Conservation (phyloP, 306 rosid genomes). For the Prosopis cineraria region DNA sequence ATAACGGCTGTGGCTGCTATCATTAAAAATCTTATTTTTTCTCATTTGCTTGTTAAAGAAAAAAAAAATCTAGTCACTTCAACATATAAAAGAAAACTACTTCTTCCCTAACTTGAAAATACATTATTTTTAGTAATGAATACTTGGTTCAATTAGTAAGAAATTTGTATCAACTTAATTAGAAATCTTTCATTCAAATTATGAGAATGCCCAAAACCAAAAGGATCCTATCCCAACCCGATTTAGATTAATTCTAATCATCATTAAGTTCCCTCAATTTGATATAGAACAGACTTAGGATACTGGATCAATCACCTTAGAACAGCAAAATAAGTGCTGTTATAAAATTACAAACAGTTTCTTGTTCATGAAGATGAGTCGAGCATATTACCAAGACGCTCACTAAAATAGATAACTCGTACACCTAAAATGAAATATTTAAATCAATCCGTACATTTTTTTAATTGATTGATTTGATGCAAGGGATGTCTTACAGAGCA, state of each 20-base stretch:
- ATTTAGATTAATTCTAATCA: no score
- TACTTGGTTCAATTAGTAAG: no score
- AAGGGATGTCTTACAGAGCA: neutral
- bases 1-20: neutral
- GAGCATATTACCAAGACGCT: neutral
- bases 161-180: no score
- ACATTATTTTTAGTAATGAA: neutral
- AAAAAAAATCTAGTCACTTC: neutral
- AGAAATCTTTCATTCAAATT: no score
- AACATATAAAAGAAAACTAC: neutral
- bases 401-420: neutral
- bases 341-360: neutral
- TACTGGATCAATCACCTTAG: neutral
- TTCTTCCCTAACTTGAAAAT: neutral
- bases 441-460: neutral
- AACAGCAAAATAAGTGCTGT: neutral
- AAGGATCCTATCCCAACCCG: no score
- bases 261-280: no score
- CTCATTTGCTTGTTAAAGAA: neutral
- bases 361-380: neutral
- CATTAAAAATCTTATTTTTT: neutral
- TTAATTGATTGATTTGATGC: neutral
- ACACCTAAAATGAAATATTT: neutral
- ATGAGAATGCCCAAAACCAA: no score
- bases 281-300: no score